phyloP scores from a whole-genome alignment of 2,329 filamentous ascomycete species.

The Colletotrichum lupini region DNA sequence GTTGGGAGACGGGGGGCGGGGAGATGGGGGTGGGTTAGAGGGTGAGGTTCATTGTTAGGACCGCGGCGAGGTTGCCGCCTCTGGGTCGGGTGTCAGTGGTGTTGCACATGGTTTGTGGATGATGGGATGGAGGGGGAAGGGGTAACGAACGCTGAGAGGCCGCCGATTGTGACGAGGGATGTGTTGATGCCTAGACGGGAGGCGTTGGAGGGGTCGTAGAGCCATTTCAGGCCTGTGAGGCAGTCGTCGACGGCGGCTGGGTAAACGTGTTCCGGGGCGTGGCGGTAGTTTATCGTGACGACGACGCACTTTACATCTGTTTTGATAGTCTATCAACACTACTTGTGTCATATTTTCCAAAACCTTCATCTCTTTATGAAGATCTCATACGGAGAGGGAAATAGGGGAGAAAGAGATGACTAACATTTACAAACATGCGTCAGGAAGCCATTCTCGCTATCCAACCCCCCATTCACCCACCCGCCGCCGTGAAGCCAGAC shows the following conservation, averaged over 20 bases:
- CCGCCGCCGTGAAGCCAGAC: slow-evolving; percentile 54
- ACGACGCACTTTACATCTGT: slow-evolving; percentile 42
- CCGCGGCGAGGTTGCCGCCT: slow-evolving; percentile 36
- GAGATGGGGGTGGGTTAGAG: slow-evolving; percentile 5
- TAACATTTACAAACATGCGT: slow-evolving; percentile 42
- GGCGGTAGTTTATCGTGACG: slow-evolving; percentile 47
- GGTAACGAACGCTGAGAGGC: slow-evolving; percentile 41
- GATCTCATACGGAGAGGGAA: too few relatives aligned
- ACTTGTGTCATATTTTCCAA: neutral
- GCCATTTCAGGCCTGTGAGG: slow-evolving; percentile 46
- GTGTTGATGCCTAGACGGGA: slow-evolving; percentile 41
- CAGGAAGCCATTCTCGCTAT: slow-evolving; percentile 47
- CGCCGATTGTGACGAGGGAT: slow-evolving; percentile 43
- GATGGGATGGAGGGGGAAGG: too few relatives aligned
- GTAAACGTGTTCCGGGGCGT: slow-evolving; percentile 49
- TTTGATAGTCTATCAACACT: neutral
- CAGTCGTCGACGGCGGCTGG: slow-evolving; percentile 48
- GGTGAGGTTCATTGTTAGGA: slow-evolving; percentile 36
- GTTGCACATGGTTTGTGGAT: too few relatives aligned
- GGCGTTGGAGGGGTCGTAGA: slow-evolving; percentile 32
- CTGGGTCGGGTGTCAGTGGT: slow-evolving; percentile 6
- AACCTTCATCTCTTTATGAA: neutral
- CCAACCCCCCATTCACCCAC: slow-evolving; percentile 50
- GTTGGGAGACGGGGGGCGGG: slow-evolving; percentile 16
- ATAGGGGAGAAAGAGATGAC: neutral